Percentiles rank a stretch among this genome's conserved stretches.
Evolutionary conservation across 2,329 filamentous ascomycete species (phyloP).

Genomic region (Alternaria alternata): DNA sequence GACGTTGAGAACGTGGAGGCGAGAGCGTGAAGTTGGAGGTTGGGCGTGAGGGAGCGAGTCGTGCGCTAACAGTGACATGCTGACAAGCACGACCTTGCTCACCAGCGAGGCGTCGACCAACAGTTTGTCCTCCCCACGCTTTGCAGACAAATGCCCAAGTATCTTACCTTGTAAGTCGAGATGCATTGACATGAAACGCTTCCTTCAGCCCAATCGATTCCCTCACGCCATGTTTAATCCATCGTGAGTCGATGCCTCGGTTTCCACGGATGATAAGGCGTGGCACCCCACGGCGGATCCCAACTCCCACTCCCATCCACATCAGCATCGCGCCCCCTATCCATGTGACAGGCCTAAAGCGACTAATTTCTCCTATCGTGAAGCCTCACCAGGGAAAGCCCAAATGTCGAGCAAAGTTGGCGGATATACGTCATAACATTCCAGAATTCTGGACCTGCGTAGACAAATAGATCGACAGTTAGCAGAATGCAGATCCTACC

Average conservation of each 20-base stretch:
- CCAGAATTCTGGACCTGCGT: constrained; percentile 24
- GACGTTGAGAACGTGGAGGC: constrained; percentile 17
- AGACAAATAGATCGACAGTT: constrained; percentile 30
- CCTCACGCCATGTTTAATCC: background rate
- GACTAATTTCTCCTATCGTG: constrained; percentile 13
- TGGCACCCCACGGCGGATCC: constrained; percentile 24
- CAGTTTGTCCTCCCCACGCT: constrained; percentile 9
- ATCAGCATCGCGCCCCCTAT: constrained; percentile 11
- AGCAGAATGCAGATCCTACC: constrained; percentile 17
- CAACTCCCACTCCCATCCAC: constrained; percentile 12
- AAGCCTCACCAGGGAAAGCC: constrained; percentile 5
- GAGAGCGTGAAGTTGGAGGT: constrained; percentile 1
- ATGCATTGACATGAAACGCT: constrained; percentile 3
- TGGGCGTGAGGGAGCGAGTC: constrained; percentile 13
- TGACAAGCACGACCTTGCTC: constrained; percentile 1
- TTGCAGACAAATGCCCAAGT: background rate
- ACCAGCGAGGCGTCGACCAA: background rate
- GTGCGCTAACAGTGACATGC: constrained; percentile 19
- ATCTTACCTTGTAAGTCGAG: background rate
- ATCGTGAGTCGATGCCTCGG: background rate
- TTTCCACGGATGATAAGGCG: constrained; percentile 21
- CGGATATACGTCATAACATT: constrained; percentile 25
- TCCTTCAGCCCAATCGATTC: constrained; percentile 2
- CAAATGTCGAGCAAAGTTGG: constrained; percentile 9
- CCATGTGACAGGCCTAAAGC: constrained; percentile 13